A percentile compares a stretch with the other conserved stretches of the same genome.
phyloP scores from a whole-genome alignment of 768 basidiomycete species.

The Tylopilus sp. region DNA sequence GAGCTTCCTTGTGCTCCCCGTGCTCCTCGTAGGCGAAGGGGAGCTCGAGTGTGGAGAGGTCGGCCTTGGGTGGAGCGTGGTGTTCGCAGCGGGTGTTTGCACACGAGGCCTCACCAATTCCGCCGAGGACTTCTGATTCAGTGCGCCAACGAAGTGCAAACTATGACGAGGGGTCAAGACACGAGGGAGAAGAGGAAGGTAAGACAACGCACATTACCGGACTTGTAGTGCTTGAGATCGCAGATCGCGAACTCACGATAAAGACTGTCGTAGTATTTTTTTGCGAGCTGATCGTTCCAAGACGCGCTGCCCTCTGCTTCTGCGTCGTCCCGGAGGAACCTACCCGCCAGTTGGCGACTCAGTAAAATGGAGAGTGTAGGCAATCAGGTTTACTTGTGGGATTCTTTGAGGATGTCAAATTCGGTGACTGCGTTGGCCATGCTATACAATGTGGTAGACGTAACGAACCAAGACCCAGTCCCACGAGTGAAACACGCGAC shows the following conservation, averaged over 20 bases:
- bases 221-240: slow-evolving; percentile 95
- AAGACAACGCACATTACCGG: slow-evolving; percentile 63
- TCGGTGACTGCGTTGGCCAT: slow-evolving; percentile 37
- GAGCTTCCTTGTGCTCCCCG: slow-evolving; percentile 67
- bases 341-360: slow-evolving; percentile 25
- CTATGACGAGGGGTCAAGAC: slow-evolving; percentile 38
- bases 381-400: slow-evolving; percentile 52
- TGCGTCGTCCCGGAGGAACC: slow-evolving; percentile 68
- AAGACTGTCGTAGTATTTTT: slow-evolving; percentile 83
- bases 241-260: slow-evolving; percentile 92
- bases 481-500: too few relatives aligned
- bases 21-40: slow-evolving; percentile 88
- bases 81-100: slow-evolving; percentile 82
- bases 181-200: not conserved
- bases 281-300: slow-evolving; percentile 86
- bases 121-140: slow-evolving; percentile 82
- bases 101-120: slow-evolving; percentile 84
- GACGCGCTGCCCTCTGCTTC: slow-evolving; percentile 15
- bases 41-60: slow-evolving; percentile 76
- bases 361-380: not conserved
- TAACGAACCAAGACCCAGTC: too few relatives aligned
- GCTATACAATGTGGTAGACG: not conserved
- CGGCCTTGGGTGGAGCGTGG: slow-evolving; percentile 40
- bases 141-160: slow-evolving; percentile 94
- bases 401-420: slow-evolving; percentile 72